phyloP scores from a whole-genome alignment of 2,329 filamentous ascomycete species.

The Cryphonectria carpinicola region DNA sequence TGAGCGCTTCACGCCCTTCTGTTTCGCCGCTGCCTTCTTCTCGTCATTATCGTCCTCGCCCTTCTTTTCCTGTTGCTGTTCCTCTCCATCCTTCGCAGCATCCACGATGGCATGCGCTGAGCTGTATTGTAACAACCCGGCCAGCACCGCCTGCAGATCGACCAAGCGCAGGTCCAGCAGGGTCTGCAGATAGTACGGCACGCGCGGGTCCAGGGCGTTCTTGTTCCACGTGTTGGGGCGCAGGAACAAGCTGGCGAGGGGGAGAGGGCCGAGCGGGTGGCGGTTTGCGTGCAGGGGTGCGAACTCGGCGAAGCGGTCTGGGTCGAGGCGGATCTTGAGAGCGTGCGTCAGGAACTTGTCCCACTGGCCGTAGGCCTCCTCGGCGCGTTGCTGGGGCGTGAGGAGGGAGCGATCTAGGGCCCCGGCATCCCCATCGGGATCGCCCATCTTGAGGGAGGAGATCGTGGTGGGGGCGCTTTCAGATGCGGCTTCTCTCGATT shows the following conservation, averaged over 20 bases:
- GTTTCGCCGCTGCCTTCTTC: constrained; percentile 18
- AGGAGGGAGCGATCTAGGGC: constrained; percentile 15
- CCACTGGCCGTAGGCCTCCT: constrained; percentile 47
- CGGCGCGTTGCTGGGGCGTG: constrained; percentile 15
- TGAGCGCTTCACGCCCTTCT: constrained; percentile 16
- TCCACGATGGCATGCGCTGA: constrained; percentile 46
- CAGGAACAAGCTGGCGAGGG: constrained; percentile 63
- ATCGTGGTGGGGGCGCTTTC: neutral
- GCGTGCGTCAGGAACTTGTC: constrained; percentile 54
- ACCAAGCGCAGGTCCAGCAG: constrained; percentile 57
- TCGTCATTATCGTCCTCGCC: neutral
- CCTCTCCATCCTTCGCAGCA: constrained; percentile 35
- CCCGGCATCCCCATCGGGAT: constrained; percentile 5
- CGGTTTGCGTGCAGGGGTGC: constrained; percentile 53
- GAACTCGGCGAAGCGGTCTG: constrained; percentile 56
- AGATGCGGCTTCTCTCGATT: neutral
- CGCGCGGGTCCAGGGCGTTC: constrained; percentile 60
- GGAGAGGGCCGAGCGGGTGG: constrained; percentile 54
- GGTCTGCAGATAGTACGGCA: constrained; percentile 62
- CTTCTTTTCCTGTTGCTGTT: constrained; percentile 13
- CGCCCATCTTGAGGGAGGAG: constrained; percentile 17
- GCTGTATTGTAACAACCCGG: constrained; percentile 60
- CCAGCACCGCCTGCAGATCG: constrained; percentile 59
- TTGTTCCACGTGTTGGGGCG: constrained; percentile 53
- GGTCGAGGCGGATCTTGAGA: constrained; percentile 55